A percentile compares a stretch with the other conserved stretches of the same genome.
Evolutionary conservation across 345 rosid genomes (phyloP).

Genomic region (Draba incana): DNA sequence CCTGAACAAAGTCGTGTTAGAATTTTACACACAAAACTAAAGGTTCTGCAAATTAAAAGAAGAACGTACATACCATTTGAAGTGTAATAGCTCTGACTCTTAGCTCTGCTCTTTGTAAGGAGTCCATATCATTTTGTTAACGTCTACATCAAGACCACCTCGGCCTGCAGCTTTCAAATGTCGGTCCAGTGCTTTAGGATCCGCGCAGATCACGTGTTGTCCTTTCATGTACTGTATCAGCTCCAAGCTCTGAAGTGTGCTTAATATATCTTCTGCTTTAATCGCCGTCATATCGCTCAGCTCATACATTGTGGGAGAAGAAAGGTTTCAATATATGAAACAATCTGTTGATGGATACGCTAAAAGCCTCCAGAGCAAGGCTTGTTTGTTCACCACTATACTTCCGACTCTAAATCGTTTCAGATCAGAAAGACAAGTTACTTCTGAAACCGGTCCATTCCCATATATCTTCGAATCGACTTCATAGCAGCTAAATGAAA

Average conservation of each 20-base stretch:
- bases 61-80: slow-evolving; percentile 17
- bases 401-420: slow-evolving; percentile 60
- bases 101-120: slow-evolving; percentile 94
- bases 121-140: slow-evolving; percentile 96
- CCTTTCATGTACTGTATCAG: slow-evolving; percentile 98
- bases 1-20: slow-evolving; percentile 21
- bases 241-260: slow-evolving; percentile 94
- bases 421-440: slow-evolving; percentile 55
- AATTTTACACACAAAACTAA: slow-evolving; percentile 31
- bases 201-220: slow-evolving; percentile 97
- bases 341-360: not conserved
- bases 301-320: slow-evolving; percentile 51
- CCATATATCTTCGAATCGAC: slow-evolving; percentile 85
- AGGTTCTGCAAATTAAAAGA: slow-evolving; percentile 18
- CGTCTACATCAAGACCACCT: slow-evolving; percentile 97
- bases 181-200: slow-evolving; percentile 95
- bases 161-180: slow-evolving; percentile 98
- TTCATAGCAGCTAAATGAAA: slow-evolving; percentile 11
- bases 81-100: slow-evolving; percentile 10
- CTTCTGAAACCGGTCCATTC: slow-evolving; percentile 76
- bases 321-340: slow-evolving; percentile 14
- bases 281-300: slow-evolving; percentile 99
- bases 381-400: slow-evolving; percentile 72
- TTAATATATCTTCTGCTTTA: slow-evolving; percentile 90
- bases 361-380: slow-evolving; percentile 61